phyloP scores from a whole-genome alignment of 768 basidiomycete genomes.

The Podaxis sp. region DNA sequence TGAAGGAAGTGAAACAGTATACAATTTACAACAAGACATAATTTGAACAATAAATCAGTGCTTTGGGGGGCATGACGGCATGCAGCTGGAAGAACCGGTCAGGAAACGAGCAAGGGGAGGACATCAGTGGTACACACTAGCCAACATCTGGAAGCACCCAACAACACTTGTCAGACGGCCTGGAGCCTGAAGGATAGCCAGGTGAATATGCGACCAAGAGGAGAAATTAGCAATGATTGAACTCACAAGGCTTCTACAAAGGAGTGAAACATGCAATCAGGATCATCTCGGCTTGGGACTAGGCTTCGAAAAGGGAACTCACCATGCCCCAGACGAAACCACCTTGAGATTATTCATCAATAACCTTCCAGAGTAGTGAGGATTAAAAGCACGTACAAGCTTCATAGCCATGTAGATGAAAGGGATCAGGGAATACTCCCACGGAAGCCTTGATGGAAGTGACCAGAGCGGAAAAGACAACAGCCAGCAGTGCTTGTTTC shows the following conservation, averaged over 20 bases:
- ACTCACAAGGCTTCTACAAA: slow-evolving; percentile 6
- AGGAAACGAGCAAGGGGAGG: not conserved
- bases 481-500: not conserved
- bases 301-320: not conserved
- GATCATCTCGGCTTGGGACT: not conserved
- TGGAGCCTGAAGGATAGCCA: not conserved
- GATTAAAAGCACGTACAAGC: not conserved
- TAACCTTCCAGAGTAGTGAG: not conserved
- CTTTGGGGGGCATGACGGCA: not conserved
- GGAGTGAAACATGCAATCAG: not conserved
- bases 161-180: not conserved
- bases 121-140: not conserved
- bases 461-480: not conserved
- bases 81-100: not conserved
- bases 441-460: not conserved
- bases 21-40: too few relatives aligned
- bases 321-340: slow-evolving; percentile 8
- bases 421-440: not conserved
- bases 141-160: not conserved
- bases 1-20: too few relatives aligned
- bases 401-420: not conserved
- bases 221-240: not conserved
- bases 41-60: too few relatives aligned
- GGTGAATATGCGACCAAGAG: not conserved
- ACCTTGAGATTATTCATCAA: not conserved